Evolutionary conservation across 257 asterid species (phyloP).

Genomic region (Solanum pinnatisectum): DNA sequence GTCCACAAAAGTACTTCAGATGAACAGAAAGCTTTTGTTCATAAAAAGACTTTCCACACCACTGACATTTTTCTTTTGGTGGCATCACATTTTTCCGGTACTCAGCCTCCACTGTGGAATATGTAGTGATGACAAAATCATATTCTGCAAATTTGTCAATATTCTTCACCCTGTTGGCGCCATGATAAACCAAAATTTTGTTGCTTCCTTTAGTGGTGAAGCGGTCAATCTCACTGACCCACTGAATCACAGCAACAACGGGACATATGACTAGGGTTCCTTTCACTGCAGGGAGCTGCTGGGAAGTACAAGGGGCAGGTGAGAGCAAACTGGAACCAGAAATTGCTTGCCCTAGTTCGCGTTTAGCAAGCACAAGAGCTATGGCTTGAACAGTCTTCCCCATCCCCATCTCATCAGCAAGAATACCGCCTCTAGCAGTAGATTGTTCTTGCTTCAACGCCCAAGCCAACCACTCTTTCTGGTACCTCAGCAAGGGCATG

Average conservation of each 20-base stretch:
- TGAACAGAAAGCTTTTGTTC: constrained; percentile 48
- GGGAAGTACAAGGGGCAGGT: constrained; percentile 42
- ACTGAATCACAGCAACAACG: constrained; percentile 79
- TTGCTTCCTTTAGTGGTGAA: constrained; percentile 75
- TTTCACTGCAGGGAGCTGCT: constrained; percentile 42
- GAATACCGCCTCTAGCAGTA: constrained; percentile 71
- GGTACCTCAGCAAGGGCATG: constrained; percentile 74
- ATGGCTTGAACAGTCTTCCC: constrained; percentile 96
- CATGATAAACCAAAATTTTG: constrained; percentile 80
- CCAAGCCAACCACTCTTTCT: constrained; percentile 97
- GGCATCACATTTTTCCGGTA: constrained; percentile 78
- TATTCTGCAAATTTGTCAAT: constrained; percentile 50
- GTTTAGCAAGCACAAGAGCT: constrained; percentile 80
- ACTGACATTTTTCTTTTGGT: constrained; percentile 64
- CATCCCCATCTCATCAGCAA: constrained; percentile 99
- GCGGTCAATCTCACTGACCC: constrained; percentile 84
- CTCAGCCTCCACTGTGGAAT: constrained; percentile 78
- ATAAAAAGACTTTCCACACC: constrained; percentile 60
- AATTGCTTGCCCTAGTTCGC: constrained; percentile 32
- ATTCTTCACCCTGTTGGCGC: constrained; percentile 58
- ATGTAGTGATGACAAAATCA: constrained; percentile 89
- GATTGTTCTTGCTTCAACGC: constrained; percentile 87
- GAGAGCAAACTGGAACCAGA: constrained; percentile 20
- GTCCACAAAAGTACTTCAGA: constrained; percentile 74
- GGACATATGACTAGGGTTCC: constrained; percentile 94